A percentile compares a stretch with the other conserved stretches of the same genome.
Conservation (phyloP, 805 yeast species). For the Monosporozyma aquatica region DNA sequence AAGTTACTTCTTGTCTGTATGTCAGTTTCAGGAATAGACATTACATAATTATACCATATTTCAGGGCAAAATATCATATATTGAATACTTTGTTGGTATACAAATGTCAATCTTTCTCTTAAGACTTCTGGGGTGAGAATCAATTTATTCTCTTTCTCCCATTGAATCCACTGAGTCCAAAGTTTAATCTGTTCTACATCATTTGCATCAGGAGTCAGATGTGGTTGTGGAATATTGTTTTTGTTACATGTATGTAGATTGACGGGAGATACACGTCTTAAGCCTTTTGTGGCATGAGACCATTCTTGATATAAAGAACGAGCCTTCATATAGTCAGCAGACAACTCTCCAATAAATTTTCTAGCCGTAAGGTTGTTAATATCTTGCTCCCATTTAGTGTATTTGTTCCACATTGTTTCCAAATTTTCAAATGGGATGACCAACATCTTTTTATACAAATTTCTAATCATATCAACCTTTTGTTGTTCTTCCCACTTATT, state of each 20-base stretch:
- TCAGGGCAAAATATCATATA: constrained; percentile 26
- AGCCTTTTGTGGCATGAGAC: constrained; percentile 44
- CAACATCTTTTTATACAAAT: constrained; percentile 58
- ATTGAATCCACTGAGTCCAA: constrained; percentile 70
- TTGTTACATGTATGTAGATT: constrained; percentile 20
- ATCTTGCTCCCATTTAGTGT: constrained; percentile 76
- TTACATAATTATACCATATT: constrained; percentile 34
- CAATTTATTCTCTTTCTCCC: constrained; percentile 69
- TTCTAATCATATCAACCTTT: constrained; percentile 65
- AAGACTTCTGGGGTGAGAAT: constrained; percentile 43
- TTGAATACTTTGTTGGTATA: constrained; percentile 57
- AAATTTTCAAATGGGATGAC: constrained; percentile 68
- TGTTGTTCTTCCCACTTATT: constrained; percentile 81
- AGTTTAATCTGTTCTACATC: constrained; percentile 34
- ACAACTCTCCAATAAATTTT: constrained; percentile 71
- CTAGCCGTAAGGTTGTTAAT: constrained; percentile 69
- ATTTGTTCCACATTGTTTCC: constrained; percentile 73
- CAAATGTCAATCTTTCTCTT: constrained; percentile 53
- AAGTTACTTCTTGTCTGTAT: constrained; percentile 23
- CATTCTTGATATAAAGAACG: constrained; percentile 69
- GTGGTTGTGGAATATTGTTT: constrained; percentile 23
- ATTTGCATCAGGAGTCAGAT: constrained; percentile 7
- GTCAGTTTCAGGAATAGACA: constrained; percentile 22
- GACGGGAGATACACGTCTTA: constrained; percentile 34
- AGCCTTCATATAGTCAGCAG: constrained; percentile 80